Percentiles rank a stretch among this genome's conserved stretches.
Conservation (phyloP, 176 grass and related monocot species). For the Luzula sylvatica region DNA sequence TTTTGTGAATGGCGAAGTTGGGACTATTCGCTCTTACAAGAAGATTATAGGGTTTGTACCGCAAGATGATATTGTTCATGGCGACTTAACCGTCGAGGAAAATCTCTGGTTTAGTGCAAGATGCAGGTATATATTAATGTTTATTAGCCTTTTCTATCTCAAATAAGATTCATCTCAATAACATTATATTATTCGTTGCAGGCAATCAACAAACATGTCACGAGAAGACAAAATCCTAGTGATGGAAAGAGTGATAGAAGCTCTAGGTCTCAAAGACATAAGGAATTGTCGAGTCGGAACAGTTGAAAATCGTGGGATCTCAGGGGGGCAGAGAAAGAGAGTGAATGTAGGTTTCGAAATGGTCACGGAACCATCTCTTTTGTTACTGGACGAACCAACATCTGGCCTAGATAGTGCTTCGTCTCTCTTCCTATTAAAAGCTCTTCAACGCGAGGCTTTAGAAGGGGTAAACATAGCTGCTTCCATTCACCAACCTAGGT, state of each 20-base stretch:
- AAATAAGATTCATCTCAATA: neutral
- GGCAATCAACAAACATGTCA: conserved; percentile 39
- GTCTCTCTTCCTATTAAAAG: conserved; percentile 60
- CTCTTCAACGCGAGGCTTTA: conserved; percentile 67
- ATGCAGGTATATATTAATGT: conserved; percentile 53
- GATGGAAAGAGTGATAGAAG: conserved; percentile 84
- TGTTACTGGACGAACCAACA: conserved; percentile 95
- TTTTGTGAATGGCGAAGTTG: conserved; percentile 51
- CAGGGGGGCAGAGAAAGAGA: conserved; percentile 78
- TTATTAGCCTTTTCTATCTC: neutral
- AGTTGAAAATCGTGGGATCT: conserved; percentile 88
- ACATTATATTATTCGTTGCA: conserved; percentile 10
- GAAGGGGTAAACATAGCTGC: conserved; percentile 82
- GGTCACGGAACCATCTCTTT: conserved; percentile 90
- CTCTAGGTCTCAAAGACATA: conserved; percentile 65
- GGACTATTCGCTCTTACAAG: conserved; percentile 72
- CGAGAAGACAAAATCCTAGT: conserved; percentile 56
- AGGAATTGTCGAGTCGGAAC: conserved; percentile 74
- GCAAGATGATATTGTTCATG: conserved; percentile 93
- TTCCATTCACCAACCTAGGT: conserved; percentile 92
- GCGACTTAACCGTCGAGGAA: conserved; percentile 89
- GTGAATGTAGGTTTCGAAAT: conserved; percentile 94
- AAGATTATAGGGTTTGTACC: conserved; percentile 94
- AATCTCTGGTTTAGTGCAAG: conserved; percentile 97
- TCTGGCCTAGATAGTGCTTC: conserved; percentile 91